Evolutionary conservation across 2,329 filamentous ascomycete genomes (phyloP), one percentile per base, ranked within the genome.

Genomic region (Sporothrix euskadiensis): DNA sequence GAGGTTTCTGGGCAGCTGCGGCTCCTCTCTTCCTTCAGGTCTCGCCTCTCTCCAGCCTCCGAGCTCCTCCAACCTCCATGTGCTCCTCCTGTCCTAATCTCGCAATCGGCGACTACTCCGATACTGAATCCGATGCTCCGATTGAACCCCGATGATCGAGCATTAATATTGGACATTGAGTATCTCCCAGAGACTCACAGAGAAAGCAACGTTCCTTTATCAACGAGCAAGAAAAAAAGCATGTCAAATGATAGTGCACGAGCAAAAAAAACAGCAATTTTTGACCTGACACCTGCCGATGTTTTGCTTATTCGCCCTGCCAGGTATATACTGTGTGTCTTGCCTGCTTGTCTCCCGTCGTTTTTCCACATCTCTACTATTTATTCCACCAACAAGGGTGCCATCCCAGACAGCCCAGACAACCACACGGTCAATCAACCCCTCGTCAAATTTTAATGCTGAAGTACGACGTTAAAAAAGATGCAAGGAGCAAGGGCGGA

Each of bases 381-480:
- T n/a, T n/a, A 26, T 16, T 30, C 61, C 39, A 47, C 39, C 39
- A 30, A 41, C 61, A 44, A 30, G 61, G 61, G 12, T 47, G 61
- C 10, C 39, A 47, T 65, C 61, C 61, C n/a, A 65, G 57, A 63
- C 32, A 63, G 9, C 26, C 52, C n/a, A 65, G 14, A 30, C 56
- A 41, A 22, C 35, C 59, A 61, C 57, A 61, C 32, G 32, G 57
- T 39, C 57, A 61, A 61, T 61, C 57, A 22, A 39, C 10, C 61
- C 61, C 61, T 44, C 22, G 61, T 66, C 61, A 66, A 65, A 66
- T 66, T 47, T 66, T n/a, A 41, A 47, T 30, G 12, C 61, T 66
- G 12, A 39, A 10, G 61, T 47, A 47, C 56, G 10, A 14, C 26
- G 26, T n/a, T 49, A 5, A 22, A 66, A 30, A 30, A 22, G 19